Base-by-base conservation (phyloP, 768 basidiomycete genomes). In the Hygrocybe coccinea region DNA sequence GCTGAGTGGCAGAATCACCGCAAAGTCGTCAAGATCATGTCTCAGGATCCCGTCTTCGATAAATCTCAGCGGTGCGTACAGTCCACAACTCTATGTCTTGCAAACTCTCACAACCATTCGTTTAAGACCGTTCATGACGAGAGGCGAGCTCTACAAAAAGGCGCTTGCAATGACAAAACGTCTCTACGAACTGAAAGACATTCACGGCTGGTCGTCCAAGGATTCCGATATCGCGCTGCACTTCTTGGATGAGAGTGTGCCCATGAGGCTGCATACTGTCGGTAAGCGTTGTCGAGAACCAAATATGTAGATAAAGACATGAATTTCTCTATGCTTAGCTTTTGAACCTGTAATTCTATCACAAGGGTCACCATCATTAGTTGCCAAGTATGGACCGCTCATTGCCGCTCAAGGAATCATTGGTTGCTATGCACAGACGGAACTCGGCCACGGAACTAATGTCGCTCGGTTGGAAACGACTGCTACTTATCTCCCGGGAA, bases 361-460 rank as follows among this genome's bases (percentile, higher is more conserved):
- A 1, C 87, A 89, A 70, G 85, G 75, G 0, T 81, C 81, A 0
- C 71, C 79, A 1, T 71, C 74, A 11, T 72, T 89, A 19, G 55
- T 84, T 12, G 70, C 73, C 10, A 75, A 79, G 55, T 87, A 83
- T 59, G 77, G 75, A 7, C 66, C 64, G 5, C 72, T 85, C 11
- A 75, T 82, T 12, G 61, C 73, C 1, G 71, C 76, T 33, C 78
- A 79, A 6, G 87, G 80, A 1, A 84, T 89, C 58, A 66, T 87
- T 3, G 88, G 85, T 1, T 86, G 84, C 56, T 88, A 88, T 67
- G 70, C 87, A 29, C 86, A 91, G 64, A 90, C 88, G 0, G 88
- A 91, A 62, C 82, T 90, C 5, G 89, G 80, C 0, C 89, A 91
- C 56, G 89, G 89, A 15, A 83, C 83, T 1, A 87, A 88, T 61